These are phyloP conservation scores for Penicillium sp. DNA, from an alignment of 2,329 filamentous ascomycete species.

Conservation along the genomic window DNA sequence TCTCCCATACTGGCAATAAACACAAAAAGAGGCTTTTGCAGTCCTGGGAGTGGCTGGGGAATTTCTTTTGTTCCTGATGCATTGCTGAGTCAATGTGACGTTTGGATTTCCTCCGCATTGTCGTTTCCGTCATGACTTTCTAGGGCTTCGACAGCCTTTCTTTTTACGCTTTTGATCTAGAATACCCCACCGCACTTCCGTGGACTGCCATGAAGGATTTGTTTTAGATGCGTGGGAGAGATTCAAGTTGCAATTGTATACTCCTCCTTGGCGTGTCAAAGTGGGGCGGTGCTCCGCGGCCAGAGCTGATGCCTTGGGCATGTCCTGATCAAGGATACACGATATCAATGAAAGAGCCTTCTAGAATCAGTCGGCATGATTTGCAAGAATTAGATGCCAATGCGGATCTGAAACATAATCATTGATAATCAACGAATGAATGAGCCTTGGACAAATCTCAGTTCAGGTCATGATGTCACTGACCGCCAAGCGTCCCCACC, in stretches of 20 bases:
- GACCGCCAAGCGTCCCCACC: slow-evolving; percentile 2
- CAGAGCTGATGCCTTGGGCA: not conserved
- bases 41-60: not conserved
- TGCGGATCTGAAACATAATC: not conserved
- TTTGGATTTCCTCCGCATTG: not conserved
- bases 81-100: slow-evolving; percentile 6
- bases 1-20: not conserved
- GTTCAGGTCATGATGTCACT: slow-evolving; percentile 17
- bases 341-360: not conserved
- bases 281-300: not conserved
- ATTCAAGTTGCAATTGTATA: not conserved
- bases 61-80: not conserved
- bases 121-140: not conserved
- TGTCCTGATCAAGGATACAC: not conserved
- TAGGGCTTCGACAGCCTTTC: not conserved
- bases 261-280: not conserved
- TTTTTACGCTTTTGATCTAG: not conserved
- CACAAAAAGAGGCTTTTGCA: too few species aligned
- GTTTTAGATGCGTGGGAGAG: too few species aligned
- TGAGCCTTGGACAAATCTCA: too few species aligned
- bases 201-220: too few species aligned
- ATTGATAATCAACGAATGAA: not conserved
- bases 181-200: not conserved
- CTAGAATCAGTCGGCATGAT: not conserved
- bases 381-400: too few species aligned